Percentiles rank a stretch among this genome's conserved stretches.
These are phyloP conservation scores for Fusarium lateritium DNA, from an alignment of 2,329 filamentous ascomycete species.

Conservation along the genomic window DNA sequence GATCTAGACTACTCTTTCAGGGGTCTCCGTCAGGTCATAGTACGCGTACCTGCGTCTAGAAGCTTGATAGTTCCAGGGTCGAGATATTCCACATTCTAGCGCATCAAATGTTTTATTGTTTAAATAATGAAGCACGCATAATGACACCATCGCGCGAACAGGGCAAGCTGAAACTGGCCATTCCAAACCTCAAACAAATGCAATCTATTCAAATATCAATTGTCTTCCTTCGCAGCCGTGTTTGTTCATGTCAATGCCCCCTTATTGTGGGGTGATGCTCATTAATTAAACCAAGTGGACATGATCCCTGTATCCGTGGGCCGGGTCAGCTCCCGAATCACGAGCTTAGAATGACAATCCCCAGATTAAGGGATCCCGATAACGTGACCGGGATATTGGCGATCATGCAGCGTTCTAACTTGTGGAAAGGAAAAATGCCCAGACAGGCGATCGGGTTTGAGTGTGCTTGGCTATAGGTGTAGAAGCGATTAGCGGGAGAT, in stretches of 20 bases:
- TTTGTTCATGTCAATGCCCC: constrained; percentile 9
- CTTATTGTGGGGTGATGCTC: constrained; percentile 42
- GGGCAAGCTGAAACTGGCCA: constrained; percentile 35
- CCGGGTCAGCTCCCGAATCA: constrained; percentile 6
- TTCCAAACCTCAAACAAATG: constrained; percentile 36
- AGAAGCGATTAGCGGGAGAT: constrained; percentile 22
- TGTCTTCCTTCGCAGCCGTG: neutral
- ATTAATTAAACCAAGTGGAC: constrained; percentile 48
- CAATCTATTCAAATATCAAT: constrained; percentile 7
- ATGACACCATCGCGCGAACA: constrained; percentile 7
- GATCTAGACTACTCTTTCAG: constrained; percentile 21
- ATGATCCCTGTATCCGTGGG: constrained; percentile 15
- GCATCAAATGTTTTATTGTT: neutral
- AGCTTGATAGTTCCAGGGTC: constrained; percentile 6
- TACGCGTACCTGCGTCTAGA: constrained; percentile 22
- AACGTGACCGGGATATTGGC: constrained; percentile 23
- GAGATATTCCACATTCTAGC: neutral
- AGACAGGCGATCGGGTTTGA: constrained; percentile 14
- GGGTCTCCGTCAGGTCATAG: constrained; percentile 22
- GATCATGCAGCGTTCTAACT: constrained; percentile 23
- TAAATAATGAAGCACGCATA: neutral
- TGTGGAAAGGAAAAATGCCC: constrained; percentile 6
- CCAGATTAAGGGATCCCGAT: constrained; percentile 29
- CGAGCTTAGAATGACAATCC: constrained; percentile 7
- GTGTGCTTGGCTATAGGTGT: constrained; percentile 4